These are phyloP conservation scores for Solanum medicagineum DNA, from an alignment of 257 asterid species.

Conservation along the genomic window DNA sequence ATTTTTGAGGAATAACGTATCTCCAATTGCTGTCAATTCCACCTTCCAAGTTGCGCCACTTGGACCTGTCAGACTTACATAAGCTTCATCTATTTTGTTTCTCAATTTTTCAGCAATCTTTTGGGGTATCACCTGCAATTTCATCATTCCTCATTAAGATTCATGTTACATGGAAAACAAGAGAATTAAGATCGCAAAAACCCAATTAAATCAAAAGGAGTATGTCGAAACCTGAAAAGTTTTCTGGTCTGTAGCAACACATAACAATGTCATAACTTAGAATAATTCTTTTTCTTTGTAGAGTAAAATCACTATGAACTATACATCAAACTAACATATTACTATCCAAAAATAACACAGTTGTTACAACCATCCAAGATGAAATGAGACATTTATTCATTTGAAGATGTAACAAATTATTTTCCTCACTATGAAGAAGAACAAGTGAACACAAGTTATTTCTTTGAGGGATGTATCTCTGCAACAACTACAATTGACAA, in stretches of 20 bases:
- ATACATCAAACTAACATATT: no score
- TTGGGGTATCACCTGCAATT: constrained; percentile 20
- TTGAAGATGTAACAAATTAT: no score
- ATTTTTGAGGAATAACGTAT: neutral
- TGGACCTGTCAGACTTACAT: constrained; percentile 22
- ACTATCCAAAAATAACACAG: no score
- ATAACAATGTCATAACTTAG: neutral
- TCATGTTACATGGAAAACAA: neutral
- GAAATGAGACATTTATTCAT: no score
- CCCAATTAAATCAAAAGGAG: neutral
- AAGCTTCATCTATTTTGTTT: constrained; percentile 10
- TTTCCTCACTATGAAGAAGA: no score
- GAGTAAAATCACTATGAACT: neutral
- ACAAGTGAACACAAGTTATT: no score
- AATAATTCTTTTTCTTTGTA: neutral
- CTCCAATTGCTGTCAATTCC: neutral
- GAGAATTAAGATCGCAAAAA: neutral
- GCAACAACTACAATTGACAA: no score
- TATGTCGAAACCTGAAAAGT: no score
- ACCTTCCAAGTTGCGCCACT: constrained; percentile 20
- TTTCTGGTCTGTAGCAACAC: neutral
- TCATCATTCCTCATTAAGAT: neutral
- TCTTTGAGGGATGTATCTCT: no score
- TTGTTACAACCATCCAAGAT: no score
- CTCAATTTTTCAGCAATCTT: constrained; percentile 15